Evolutionary conservation across 345 rosid genomes (phyloP), one percentile per base, ranked within the genome.

Genomic region (Aegle marmelos): DNA sequence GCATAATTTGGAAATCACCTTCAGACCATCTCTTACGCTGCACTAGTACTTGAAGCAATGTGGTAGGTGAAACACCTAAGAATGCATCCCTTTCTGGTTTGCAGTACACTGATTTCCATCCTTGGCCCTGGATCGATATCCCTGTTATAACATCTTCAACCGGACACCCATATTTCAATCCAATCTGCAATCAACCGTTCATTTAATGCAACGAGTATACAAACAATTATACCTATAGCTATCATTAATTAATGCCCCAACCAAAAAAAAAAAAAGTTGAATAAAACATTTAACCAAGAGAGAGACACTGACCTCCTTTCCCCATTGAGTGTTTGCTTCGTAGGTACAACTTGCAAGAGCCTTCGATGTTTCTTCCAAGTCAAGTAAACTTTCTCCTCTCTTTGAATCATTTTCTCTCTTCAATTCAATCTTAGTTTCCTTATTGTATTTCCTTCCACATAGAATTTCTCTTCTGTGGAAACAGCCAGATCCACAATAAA

Each of bases 81-180:
- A 95, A 95, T 11, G 88, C 97, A 50, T 79, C 50, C 77, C 84
- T 90, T 36, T 82, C 50, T 1, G 98, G 94, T 72, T 82, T 83
- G 74, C 70, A 82, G 72, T 87, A 89, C 1, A 84, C 89, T 21
- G 98, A 87, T 83, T 83, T 89, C 97, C 97, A 91, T 68, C 97
- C 98, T 16, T 77, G 82, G 72, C 95, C 87, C 30, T 90, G 87
- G 68, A 95, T 91, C 7, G 89, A 67, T 59, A 93, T 37, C 77
- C 98, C 98, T 22, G 98, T 95, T 28, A 95, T 91, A 60, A 93
- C 86, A 82, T 95, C 98, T 75, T 95, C 98, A 21, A 92, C 92
- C 1, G 89, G 85, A 63, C 84, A 85, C n/a, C 97, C 97, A 6
- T 93, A 95, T 62, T 74, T 85, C 78, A 93, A 4, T 34, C 98